Percentiles rank a stretch among this genome's conserved stretches.
Conservation (phyloP, 2,329 filamentous ascomycete genomes). For the Colletotrichum ledebouriae region DNA sequence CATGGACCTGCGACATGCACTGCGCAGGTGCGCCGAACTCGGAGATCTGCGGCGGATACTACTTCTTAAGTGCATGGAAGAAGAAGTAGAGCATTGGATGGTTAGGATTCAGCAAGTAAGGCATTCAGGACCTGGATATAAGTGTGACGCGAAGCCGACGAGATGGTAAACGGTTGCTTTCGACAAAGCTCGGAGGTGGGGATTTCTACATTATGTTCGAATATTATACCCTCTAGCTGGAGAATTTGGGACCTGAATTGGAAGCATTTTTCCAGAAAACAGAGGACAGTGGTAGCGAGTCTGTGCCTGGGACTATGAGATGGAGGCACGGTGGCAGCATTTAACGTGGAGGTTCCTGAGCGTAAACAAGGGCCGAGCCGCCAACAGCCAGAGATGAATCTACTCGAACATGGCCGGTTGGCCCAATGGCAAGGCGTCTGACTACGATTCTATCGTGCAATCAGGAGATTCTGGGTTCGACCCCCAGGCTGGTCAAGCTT, state of each 20-base stretch:
- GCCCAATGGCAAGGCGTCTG: conserved; percentile 59
- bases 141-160: background rate
- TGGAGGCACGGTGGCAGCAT: no score
- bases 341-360: background rate
- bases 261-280: background rate
- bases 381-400: conserved; percentile 18
- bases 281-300: no score
- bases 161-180: background rate
- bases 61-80: conserved; percentile 33
- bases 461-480: conserved; percentile 44
- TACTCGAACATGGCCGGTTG: conserved; percentile 44
- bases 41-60: conserved; percentile 29
- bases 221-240: background rate
- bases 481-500: conserved; percentile 40
- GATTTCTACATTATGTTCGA: background rate
- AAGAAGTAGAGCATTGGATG: conserved; percentile 4
- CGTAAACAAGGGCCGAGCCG: rapidly evolving
- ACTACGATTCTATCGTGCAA: conserved; percentile 50
- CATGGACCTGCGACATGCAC: conserved; percentile 36
- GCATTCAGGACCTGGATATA: no score
- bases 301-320: no score
- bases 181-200: conserved; percentile 3
- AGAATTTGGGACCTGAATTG: background rate
- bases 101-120: background rate
- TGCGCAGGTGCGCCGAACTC: conserved; percentile 30